phyloP scores from a whole-genome alignment of 495 filamentous ascomycete species.

The Neurospora terricola region DNA sequence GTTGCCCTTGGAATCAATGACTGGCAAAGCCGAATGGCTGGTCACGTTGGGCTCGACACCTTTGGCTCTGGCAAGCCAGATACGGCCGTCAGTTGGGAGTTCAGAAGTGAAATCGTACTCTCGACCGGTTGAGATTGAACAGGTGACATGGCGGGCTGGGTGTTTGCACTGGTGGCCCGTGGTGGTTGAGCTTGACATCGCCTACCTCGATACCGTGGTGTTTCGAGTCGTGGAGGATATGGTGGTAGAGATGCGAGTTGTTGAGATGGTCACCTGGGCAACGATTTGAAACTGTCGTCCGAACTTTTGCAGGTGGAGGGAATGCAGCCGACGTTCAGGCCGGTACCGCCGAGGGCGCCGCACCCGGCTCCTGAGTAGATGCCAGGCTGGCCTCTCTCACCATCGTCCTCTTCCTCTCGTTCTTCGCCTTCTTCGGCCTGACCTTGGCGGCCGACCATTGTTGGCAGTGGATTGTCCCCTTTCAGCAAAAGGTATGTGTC shows the following conservation, averaged over 20 bases:
- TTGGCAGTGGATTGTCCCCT: not conserved
- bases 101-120: too few relatives aligned
- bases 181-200: constrained; percentile 1
- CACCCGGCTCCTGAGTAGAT: constrained; percentile 31
- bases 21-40: not conserved
- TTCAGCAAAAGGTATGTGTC: not conserved
- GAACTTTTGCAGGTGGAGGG: constrained; percentile 68
- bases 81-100: not conserved
- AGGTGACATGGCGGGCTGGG: too few relatives aligned
- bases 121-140: too few relatives aligned
- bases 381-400: not conserved
- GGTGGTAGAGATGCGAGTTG: constrained; percentile 98
- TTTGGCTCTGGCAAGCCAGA: not conserved
- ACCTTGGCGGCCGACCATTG: constrained; percentile 11
- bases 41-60: constrained; percentile 11
- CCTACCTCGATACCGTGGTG: constrained; percentile 40
- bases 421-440: not conserved
- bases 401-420: not conserved
- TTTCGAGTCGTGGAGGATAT: constrained; percentile 93
- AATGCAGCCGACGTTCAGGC: constrained; percentile 98
- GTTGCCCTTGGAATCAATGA: not conserved
- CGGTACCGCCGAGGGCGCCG: constrained; percentile 87
- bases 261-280: constrained; percentile 58
- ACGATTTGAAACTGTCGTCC: not conserved
- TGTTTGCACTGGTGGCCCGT: not conserved